A percentile compares a stretch with the other conserved stretches of the same genome.
Evolutionary conservation across 106 monocot genomes (phyloP).

Genomic region (Allium cepa): DNA sequence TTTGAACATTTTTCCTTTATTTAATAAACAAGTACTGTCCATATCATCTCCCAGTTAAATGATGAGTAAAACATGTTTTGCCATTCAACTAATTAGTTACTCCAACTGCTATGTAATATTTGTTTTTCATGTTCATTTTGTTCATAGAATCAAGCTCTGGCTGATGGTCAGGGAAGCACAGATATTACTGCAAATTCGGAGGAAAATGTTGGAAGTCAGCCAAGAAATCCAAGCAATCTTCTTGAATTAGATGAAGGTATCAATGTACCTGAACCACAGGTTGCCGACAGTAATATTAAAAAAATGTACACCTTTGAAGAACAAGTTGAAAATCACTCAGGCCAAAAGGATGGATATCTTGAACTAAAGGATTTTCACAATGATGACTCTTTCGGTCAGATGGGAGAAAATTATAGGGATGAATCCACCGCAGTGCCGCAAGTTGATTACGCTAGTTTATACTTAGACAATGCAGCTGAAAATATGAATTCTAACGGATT

Average conservation of each 20-base stretch:
- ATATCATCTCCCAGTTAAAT: no score
- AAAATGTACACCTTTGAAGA: conserved; percentile 13
- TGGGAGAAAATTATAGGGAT: background rate
- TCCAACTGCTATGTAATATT: no score
- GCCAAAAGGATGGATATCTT: conserved; percentile 20
- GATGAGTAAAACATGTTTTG: no score
- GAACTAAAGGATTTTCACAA: conserved; percentile 25
- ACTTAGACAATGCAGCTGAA: conserved; percentile 20
- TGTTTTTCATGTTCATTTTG: background rate
- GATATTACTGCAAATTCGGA: background rate
- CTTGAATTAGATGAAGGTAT: conserved; percentile 8
- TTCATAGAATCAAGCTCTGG: conserved; percentile 2
- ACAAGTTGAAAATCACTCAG: background rate
- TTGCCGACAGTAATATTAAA: background rate
- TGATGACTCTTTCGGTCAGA: conserved; percentile 1
- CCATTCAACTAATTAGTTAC: no score
- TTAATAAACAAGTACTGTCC: no score
- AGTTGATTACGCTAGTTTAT: conserved; percentile 4
- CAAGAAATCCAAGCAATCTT: conserved; percentile 4
- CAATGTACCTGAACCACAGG: conserved; percentile 11
- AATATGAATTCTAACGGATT: conserved; percentile 2
- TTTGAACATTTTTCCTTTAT: no score
- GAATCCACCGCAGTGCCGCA: conserved; percentile 1
- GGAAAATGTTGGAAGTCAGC: background rate
- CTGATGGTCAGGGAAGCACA: background rate